Base-by-base conservation (phyloP, 805 yeast species). In the Jamesozyma jinghongensis region DNA sequence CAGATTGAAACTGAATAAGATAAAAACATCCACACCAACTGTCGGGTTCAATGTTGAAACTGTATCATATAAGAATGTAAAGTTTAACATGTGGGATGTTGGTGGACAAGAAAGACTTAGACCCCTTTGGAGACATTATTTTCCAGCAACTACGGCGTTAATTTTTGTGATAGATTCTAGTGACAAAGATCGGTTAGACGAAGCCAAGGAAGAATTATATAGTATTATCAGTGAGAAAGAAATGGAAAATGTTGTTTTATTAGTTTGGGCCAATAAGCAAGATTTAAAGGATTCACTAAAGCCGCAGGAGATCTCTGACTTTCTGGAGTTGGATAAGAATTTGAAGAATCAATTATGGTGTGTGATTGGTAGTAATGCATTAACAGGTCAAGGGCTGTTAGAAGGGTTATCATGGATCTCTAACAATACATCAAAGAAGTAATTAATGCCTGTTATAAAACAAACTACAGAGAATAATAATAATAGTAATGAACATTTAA, bases 81-180 rank as follows among this genome's bases (percentile, higher is more conserved):
- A 83, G 42, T 83, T 85, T 67, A 85, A 86, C 45, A 87, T 85
- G 58, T 85, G 94, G 94, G 94, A 85, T 63, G 92, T 92, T 46
- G 97, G 97, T 66, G 97, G 96, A 59, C 97, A 86, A 68, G 94
- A 84, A 55, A 71, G 94, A 62, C 75, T 87, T 51, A 76, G 96
- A 57, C 94, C 94, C 0, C 70, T 88, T 43, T 88, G 97, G 97
- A 78, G 96, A 63, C 96, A 88, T 59, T 88, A 88, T 65, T 86
- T 83, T 64, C 84, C 94, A 11, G 95, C 95, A 30, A 85, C 96
- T 4, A 83, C 86, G 57, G 95, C 95, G 8, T 71, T 88, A 43
- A 85, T 88, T 41, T 88, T 85, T 61, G 97, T 88, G 41, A 81
- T 88, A 45, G 97, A 88, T 63, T 74, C 86, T 5, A 76, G 83